Percentiles rank a stretch among this genome's conserved stretches.
Conservation (phyloP, 306 rosid genomes). For the Vicia faba region DNA sequence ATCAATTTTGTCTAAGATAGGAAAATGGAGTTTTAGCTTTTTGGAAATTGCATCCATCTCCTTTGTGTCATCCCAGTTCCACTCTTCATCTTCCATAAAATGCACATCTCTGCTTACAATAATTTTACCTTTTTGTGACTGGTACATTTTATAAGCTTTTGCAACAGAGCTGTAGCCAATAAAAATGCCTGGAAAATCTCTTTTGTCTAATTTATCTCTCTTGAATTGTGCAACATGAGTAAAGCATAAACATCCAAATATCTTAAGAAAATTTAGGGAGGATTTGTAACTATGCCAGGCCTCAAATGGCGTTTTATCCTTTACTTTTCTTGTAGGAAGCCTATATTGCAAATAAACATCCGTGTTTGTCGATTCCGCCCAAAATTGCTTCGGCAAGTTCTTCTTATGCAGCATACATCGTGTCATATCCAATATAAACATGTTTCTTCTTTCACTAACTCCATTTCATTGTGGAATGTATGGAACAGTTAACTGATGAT, state of each 20-base stretch:
- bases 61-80: not conserved
- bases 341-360: not conserved
- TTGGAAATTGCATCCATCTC: not conserved
- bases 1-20: not conserved
- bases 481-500: not conserved
- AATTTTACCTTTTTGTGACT: not conserved
- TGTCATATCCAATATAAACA: not conserved
- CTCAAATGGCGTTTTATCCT: not conserved
- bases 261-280: not conserved
- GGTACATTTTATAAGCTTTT: conserved; percentile 7
- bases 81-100: not conserved
- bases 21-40: too few relatives aligned
- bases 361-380: not conserved
- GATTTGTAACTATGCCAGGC: not conserved
- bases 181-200: not conserved
- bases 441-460: not conserved
- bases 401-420: not conserved
- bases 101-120: not conserved
- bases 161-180: not conserved
- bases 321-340: not conserved
- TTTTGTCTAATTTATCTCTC: not conserved
- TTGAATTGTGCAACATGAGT: not conserved
- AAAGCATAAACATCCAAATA: not conserved
- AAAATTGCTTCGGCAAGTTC: not conserved
- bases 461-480: not conserved